Evolutionary conservation across 202 grass and related monocot genomes (phyloP).

Genomic region (Bolboschoenoplectus hybrid): DNA sequence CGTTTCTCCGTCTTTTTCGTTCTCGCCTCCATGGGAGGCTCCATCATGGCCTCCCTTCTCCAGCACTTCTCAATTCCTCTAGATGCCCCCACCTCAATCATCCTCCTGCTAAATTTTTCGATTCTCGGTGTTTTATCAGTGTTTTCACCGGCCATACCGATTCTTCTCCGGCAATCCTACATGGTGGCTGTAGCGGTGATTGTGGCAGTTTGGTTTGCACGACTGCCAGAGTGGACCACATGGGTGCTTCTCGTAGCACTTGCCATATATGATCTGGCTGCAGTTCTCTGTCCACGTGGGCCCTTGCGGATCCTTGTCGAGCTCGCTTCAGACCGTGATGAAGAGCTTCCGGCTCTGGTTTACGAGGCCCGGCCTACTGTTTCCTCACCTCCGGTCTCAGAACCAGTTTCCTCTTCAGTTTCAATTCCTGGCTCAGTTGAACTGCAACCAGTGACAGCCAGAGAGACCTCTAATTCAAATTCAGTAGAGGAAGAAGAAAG

Average conservation of each 20-base stretch:
- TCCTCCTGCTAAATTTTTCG: constrained; percentile 77
- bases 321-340: constrained; percentile 80
- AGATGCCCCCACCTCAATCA: constrained; percentile 60
- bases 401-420: constrained; percentile 27
- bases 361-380: constrained; percentile 83
- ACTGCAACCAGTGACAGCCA: constrained; percentile 52
- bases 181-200: constrained; percentile 90
- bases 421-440: constrained; percentile 60
- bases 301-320: constrained; percentile 93
- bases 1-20: constrained; percentile 97
- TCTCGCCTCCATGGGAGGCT: constrained; percentile 86
- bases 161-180: constrained; percentile 86
- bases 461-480: constrained; percentile 17
- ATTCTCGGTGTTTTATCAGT: constrained; percentile 75
- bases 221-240: constrained; percentile 92
- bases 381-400: constrained; percentile 49
- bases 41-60: constrained; percentile 61
- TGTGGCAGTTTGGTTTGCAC: constrained; percentile 85
- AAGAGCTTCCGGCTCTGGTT: constrained; percentile 87
- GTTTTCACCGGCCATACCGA: constrained; percentile 72
- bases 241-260: constrained; percentile 92
- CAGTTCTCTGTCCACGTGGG: constrained; percentile 77
- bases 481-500: constrained; percentile 32
- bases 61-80: constrained; percentile 62
- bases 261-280: constrained; percentile 80